phyloP scores from a whole-genome alignment of 169 alveolate species.

The Blepharisma undulans region DNA sequence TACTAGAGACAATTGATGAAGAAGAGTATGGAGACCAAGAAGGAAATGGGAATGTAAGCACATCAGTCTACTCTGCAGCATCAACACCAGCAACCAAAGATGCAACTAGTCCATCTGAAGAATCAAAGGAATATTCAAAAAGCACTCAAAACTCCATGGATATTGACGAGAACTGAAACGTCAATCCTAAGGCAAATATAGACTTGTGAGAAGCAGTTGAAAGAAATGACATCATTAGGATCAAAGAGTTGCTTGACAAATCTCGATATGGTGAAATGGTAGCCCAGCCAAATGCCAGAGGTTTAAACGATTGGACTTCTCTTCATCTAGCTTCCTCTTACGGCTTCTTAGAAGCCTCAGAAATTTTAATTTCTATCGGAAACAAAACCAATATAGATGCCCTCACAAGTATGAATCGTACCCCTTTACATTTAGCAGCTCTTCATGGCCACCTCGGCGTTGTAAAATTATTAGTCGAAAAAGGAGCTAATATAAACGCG shows the following conservation, averaged over 20 bases:
- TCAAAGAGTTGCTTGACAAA: background rate
- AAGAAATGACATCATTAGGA: background rate
- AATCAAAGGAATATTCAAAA: background rate
- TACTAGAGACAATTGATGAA: background rate
- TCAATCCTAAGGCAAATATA: background rate
- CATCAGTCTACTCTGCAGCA: background rate
- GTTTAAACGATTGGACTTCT: slow-evolving; percentile 29
- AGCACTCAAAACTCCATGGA: background rate
- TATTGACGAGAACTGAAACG: background rate
- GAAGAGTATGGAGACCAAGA: background rate
- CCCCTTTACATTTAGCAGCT: slow-evolving; percentile 44
- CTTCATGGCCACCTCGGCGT: slow-evolving; percentile 5
- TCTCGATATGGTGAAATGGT: background rate
- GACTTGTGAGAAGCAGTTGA: background rate
- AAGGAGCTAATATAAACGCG: slow-evolving; percentile 12
- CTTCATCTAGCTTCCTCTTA: background rate
- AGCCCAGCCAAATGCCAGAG: slow-evolving; percentile 13
- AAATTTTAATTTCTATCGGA: background rate
- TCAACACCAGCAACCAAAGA: background rate
- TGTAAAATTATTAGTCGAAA: slow-evolving; percentile 31
- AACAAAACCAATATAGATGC: slow-evolving; percentile 31
- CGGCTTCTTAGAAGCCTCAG: background rate
- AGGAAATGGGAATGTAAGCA: background rate
- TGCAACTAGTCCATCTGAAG: background rate
- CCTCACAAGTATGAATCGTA: slow-evolving; percentile 37